A percentile compares a stretch with the other conserved stretches of the same genome.
These are phyloP conservation scores for Kernera saxatilis DNA, from an alignment of 345 rosid species.

Conservation along the genomic window DNA sequence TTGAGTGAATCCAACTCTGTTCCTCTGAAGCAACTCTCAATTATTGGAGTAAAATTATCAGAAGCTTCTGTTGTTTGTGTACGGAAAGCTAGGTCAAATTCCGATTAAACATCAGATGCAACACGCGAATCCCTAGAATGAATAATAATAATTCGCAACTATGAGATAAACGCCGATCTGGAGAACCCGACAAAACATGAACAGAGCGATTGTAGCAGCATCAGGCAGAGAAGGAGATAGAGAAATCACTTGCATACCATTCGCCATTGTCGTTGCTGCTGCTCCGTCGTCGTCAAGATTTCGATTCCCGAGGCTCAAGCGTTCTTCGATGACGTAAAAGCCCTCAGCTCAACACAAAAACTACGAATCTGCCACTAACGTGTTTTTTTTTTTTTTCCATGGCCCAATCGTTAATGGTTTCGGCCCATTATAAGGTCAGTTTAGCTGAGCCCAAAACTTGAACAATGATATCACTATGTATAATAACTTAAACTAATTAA, in stretches of 20 bases:
- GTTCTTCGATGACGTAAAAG: not conserved
- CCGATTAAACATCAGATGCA: not conserved
- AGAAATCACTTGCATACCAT: not conserved
- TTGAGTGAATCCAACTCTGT: not conserved
- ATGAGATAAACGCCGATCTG: not conserved
- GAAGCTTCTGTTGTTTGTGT: too few species aligned
- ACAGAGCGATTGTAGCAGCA: not conserved
- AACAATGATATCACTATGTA: too few species aligned
- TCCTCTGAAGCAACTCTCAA: not conserved
- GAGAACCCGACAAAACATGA: not conserved
- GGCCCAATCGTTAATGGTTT: not conserved
- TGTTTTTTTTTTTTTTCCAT: not conserved
- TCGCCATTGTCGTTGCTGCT: not conserved
- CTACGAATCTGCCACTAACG: not conserved
- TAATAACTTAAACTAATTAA: not conserved
- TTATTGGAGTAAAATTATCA: too few species aligned
- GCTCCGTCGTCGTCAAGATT: not conserved
- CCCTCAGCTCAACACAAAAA: not conserved
- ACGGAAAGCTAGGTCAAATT: too few species aligned
- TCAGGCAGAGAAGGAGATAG: not conserved
- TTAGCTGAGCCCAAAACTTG: not conserved
- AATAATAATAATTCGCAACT: not conserved
- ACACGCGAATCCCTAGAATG: not conserved
- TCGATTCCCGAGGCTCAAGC: not conserved
- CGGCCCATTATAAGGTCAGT: not conserved